Base-by-base conservation (phyloP, 495 filamentous ascomycete species). In the Evansstolkia leycettana region DNA sequence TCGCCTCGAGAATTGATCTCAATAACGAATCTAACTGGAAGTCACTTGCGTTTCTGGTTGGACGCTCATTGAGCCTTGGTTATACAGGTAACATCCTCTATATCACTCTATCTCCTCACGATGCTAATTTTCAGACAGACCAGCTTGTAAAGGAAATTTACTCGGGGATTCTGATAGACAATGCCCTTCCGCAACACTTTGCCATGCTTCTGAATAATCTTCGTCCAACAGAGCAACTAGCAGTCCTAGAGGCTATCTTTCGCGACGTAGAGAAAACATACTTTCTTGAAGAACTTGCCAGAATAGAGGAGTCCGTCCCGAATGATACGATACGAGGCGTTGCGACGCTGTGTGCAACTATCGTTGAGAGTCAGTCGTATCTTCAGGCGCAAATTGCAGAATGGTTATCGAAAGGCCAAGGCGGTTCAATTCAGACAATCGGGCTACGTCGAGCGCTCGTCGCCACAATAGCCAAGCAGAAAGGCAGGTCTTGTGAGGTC, bases 61-160 rank as follows among this genome's bases (percentile, higher is more conserved):
- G 68, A 7, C 81, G 78, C 44, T 66, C 72, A 1, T 57, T 90
- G 26, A 75, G 72, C 18, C 55, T 95, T 37, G 88, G 85, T 3
- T 80, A 89, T 58, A 60, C 68, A 27, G 80, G 86, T 86, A 67
- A 54, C 48, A 9, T 15, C 13, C 23, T 17, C 18, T 4, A 14
- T 23, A 31, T 17, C 3, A 17, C n/a, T 17, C 11, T 25, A 24
- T 27, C 4, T 18, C 33, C 3, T 16, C 7, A 37, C 17, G 2
- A 33, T 37, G 13, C 48, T 58, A 31, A 64, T 26, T 28, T 46
- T 52, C 31, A 58, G 0, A 3, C 30, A 86, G 81, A 80, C 33
- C 55, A 57, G 2, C 34, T 83, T 6, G 58, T 76, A 0, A 67
- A 66, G 36, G 54, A 63, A 7, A 37, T 78, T 8, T 64, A 74